Conservation (phyloP, 306 rosid genomes). For the Crotalaria pallida region DNA sequence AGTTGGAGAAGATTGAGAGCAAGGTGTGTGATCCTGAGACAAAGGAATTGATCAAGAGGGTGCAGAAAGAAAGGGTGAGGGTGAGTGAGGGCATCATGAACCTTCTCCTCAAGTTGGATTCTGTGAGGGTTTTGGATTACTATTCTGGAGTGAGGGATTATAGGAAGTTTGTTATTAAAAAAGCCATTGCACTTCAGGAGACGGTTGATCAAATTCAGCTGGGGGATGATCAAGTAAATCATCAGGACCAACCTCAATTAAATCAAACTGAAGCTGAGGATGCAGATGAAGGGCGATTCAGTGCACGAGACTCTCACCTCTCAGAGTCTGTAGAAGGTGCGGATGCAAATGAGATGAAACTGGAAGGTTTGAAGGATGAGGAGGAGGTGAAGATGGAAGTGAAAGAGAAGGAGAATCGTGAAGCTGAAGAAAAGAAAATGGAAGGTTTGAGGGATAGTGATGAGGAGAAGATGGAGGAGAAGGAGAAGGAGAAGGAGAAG, state of each 20-base stretch:
- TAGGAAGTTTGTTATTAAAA: conserved; percentile 51
- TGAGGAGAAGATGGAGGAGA: not conserved
- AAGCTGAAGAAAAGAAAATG: not conserved
- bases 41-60: conserved; percentile 29
- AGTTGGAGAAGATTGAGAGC: conserved; percentile 43
- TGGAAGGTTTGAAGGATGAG: too few relatives aligned
- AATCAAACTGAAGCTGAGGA: not conserved
- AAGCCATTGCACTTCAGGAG: conserved; percentile 63
- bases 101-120: conserved; percentile 57
- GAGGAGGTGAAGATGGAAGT: too few relatives aligned
- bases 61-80: conserved; percentile 49
- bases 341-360: too few relatives aligned
- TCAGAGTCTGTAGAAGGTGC: too few relatives aligned
- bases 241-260: not conserved
- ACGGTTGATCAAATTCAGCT: conserved; percentile 38
- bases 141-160: conserved; percentile 49
- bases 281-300: too few relatives aligned
- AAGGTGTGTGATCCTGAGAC: conserved; percentile 17
- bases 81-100: conserved; percentile 57
- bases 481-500: not conserved
- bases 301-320: too few relatives aligned
- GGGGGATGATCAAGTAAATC: not conserved
- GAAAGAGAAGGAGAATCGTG: too few relatives aligned
- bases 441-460: not conserved
- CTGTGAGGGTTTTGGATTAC: conserved; percentile 40